Base-by-base conservation (phyloP, 495 filamentous ascomycete species). In the Aspergillus baeticus region DNA sequence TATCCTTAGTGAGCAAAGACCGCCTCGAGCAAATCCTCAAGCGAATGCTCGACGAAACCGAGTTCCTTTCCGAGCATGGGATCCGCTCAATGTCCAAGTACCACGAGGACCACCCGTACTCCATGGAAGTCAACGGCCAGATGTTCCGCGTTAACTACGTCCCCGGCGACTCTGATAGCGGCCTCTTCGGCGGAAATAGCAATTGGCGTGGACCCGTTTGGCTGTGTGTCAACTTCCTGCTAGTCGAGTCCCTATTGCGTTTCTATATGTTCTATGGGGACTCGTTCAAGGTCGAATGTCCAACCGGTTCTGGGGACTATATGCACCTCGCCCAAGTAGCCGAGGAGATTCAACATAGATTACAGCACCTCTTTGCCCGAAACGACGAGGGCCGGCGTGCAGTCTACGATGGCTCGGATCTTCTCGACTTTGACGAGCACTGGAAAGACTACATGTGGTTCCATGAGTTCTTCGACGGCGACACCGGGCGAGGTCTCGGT, bases 291-390 rank as follows among this genome's bases (percentile, higher is more conserved):
- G 85, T 98, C 11, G 93, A 98, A 64, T 98, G 93, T 61, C 93
- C 94, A 1, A 92, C 90, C 3, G 92, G 92, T 22, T 96, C 92
- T 17, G 93, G 93, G 10, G 91, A 96, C 47, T 88, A 85, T 62
- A 97, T 98, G 94, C 93, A 98, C 67, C 78, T 98, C 6, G 93
- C 92, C 7, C 90, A 96, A 62, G 89, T 97, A n/a, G 91, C 93
- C 2, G 93, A 98, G 64, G 94, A 97, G 67, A 83, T 98, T 36
- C 93, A 98, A 72, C 93, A 98, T 69, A 87, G 93, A 5, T 76
- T 97, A 61, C 92, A 96, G 73, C 93, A 98, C 69, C 76, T 98
- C 31, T 93, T 96, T 67, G 86, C 87, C 10, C 82, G 88, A 3
- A 84, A 84, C 50, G 88, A 96, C 55, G 84, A 95, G 58, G 93